phyloP scores from a whole-genome alignment of 2,329 filamentous ascomycete species.

The Trichoderma arundinaceum region DNA sequence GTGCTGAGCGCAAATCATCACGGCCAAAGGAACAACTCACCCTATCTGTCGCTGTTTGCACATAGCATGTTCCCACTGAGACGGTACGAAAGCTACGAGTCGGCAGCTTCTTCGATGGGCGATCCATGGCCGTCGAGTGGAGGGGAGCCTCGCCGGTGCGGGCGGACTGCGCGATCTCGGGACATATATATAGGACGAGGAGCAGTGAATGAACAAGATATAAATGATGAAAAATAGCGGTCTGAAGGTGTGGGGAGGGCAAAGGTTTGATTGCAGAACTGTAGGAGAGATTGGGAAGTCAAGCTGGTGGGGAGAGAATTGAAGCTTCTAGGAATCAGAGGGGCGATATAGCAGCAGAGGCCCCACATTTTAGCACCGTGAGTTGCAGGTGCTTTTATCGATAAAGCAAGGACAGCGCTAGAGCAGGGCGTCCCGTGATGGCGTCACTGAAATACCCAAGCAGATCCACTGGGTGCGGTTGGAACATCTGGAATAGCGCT shows the following conservation, averaged over 20 bases:
- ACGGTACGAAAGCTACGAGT: conserved; percentile 32
- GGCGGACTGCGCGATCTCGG: conserved; percentile 22
- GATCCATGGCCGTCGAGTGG: conserved; percentile 33
- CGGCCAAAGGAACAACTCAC: conserved; percentile 37
- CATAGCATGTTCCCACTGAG: conserved; percentile 46
- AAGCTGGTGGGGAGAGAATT: background rate
- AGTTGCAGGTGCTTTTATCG: conserved; percentile 15
- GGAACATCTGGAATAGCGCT: too few relatives aligned
- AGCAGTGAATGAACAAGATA: background rate
- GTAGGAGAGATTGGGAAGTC: background rate
- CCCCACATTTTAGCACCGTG: conserved; percentile 23
- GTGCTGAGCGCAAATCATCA: background rate
- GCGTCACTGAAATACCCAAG: background rate
- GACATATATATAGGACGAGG: conserved; percentile 16
- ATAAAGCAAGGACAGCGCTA: conserved; percentile 7
- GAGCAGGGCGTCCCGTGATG: conserved; percentile 3
- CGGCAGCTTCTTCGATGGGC: conserved; percentile 9
- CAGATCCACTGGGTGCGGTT: background rate
- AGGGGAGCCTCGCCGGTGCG: conserved; percentile 30
- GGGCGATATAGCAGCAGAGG: background rate
- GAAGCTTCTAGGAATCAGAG: conserved; percentile 16
- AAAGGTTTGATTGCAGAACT: background rate
- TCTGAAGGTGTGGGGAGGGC: background rate
- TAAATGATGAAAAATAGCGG: background rate
- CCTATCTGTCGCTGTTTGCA: conserved; percentile 47